A percentile compares a stretch with the other conserved stretches of the same genome.
These are phyloP conservation scores for Neurospora crassa DNA, from an alignment of 2,329 filamentous ascomycete genomes.

Conservation along the genomic window DNA sequence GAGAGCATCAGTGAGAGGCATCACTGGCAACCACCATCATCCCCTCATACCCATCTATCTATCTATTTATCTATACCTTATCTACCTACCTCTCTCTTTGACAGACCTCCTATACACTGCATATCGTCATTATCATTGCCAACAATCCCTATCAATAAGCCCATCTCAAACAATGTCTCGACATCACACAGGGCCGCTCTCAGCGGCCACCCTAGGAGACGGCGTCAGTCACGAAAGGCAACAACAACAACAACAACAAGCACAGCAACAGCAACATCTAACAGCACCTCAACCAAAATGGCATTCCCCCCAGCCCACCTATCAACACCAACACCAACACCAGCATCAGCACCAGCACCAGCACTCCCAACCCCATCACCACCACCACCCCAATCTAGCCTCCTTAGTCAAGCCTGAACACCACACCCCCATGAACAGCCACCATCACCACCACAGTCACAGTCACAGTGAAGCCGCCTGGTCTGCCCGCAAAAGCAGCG, in stretches of 20 bases:
- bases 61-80: not conserved
- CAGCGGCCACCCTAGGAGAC: not conserved
- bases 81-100: not conserved
- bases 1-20: not conserved
- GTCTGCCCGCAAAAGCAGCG: not conserved
- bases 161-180: not conserved
- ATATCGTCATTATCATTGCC: not conserved
- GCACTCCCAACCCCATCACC: not conserved
- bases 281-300: not conserved
- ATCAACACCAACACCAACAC: not conserved
- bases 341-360: not conserved
- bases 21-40: not conserved
- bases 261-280: not conserved
- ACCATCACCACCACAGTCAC: not conserved
- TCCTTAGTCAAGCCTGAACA: not conserved
- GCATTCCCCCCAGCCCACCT: not conserved
- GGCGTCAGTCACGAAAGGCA: not conserved
- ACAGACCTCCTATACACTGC: not conserved
- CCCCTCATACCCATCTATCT: not conserved
- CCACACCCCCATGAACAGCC: not conserved
- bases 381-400: not conserved
- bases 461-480: not conserved
- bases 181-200: not conserved
- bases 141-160: not conserved
- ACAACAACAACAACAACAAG: not conserved